Base-by-base conservation (phyloP, 176 grass and related monocot species). In the Carex pumila region DNA sequence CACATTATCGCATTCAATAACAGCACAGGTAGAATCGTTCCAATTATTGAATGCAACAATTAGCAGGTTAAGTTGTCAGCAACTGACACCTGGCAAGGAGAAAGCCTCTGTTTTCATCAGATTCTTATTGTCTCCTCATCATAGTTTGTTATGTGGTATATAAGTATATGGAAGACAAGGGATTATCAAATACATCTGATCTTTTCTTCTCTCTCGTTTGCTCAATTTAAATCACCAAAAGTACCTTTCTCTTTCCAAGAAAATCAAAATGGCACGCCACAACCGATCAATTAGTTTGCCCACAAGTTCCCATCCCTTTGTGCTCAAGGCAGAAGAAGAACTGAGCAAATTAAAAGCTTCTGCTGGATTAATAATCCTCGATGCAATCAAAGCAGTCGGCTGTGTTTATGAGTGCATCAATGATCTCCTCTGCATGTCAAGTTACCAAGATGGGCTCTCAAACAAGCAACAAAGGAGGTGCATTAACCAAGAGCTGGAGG, bases 391-490 rank as follows among this genome's bases (percentile, higher is more conserved):
- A 14, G 19, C 45, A 68, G 21, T 69, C 45, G 3, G 22, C 49
- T 2, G 12, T 59, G 45, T 54, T 57, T 49, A 21, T 1, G 19
- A 74, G 19, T 29, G 71, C 71, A 80, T 50, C 55, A 81, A 81
- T 0, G 22, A 32, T 31, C 53, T 79, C 37, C 31, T 80, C 4
- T 71, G 82, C 88, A 65, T 83, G 47, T 85, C 84, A 2, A 77
- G 89, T 78, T 91, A 81, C 84, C 88, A 90, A 66, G 80, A 43
- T 34, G 81, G 10, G 60, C 81, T 93, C 59, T 78, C 74, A 71
- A 60, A 83, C 12, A 11, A 60, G 19, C n/a, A 78, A 68, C 89
- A 90, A 78, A 85, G 82, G 64, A 87, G 80, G 30, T 82, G 62
- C 19, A 19, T 92, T 17, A 91, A 95, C 71, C 60, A 52, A n/a